These are phyloP conservation scores for Aethionema arabicum DNA, from an alignment of 345 rosid species.

Conservation along the genomic window DNA sequence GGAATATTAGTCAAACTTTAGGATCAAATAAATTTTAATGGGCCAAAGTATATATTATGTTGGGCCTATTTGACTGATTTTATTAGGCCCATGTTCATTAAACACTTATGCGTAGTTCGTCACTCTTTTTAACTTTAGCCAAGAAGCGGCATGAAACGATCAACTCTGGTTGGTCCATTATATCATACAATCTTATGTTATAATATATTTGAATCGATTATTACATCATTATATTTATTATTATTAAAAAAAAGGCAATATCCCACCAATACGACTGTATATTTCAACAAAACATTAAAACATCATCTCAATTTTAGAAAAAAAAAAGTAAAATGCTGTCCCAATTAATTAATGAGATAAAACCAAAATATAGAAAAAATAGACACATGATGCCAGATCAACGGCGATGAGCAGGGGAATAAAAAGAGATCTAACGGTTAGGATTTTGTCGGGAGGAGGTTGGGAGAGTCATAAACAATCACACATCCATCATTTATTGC, in stretches of 20 bases:
- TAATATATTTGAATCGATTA: too few relatives aligned
- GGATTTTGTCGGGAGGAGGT: neutral
- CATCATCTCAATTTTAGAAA: neutral
- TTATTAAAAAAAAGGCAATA: too few relatives aligned
- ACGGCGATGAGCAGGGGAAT: neutral
- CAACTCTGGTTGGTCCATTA: conserved; percentile 4
- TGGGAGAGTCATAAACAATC: neutral
- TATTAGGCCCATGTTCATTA: neutral
- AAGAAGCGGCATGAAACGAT: conserved; percentile 29
- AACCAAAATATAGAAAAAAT: neutral
- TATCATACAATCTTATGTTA: neutral
- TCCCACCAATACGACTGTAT: too few relatives aligned
- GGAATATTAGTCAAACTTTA: too few relatives aligned
- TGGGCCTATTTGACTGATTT: neutral
- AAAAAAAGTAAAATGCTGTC: neutral
- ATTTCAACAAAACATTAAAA: too few relatives aligned
- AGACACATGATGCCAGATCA: neutral
- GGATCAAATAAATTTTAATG: neutral
- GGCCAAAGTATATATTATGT: neutral
- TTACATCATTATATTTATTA: too few relatives aligned
- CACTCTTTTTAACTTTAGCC: conserved; percentile 5
- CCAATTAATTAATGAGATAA: neutral
- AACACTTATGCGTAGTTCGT: neutral
- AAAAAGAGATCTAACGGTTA: conserved; percentile 20
- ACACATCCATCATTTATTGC: neutral